Conservation (phyloP, 805 yeast genomes). For the Wickerhamomyces pijperi region DNA sequence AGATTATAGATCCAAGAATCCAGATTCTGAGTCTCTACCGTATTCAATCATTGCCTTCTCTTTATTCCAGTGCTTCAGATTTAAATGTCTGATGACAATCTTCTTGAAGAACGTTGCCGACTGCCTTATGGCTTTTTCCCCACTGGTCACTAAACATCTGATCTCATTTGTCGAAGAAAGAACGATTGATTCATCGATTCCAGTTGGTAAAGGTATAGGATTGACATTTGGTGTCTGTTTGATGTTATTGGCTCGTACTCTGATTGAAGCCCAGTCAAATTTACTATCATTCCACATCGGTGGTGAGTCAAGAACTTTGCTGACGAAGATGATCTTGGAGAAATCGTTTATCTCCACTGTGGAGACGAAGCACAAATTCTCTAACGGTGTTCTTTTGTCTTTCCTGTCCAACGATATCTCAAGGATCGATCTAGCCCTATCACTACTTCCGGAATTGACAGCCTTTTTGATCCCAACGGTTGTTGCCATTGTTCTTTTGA, state of each 20-base stretch:
- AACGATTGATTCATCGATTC: slow-evolving; percentile 24
- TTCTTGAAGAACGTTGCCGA: slow-evolving; percentile 30
- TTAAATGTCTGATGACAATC: slow-evolving; percentile 23
- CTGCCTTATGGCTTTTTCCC: slow-evolving; percentile 34
- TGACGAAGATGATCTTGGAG: slow-evolving; percentile 54
- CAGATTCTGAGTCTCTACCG: slow-evolving; percentile 3
- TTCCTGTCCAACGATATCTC: slow-evolving; percentile 68
- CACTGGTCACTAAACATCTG: slow-evolving; percentile 37
- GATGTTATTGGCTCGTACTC: slow-evolving; percentile 35
- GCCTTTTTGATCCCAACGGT: slow-evolving; percentile 39
- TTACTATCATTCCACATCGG: slow-evolving; percentile 29
- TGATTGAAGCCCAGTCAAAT: slow-evolving; percentile 40
- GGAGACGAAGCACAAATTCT: slow-evolving; percentile 40
- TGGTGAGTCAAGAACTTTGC: slow-evolving; percentile 49
- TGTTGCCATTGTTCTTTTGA: slow-evolving; percentile 44
- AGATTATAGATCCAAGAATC: slow-evolving; percentile 11
- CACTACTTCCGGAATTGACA: slow-evolving; percentile 33
- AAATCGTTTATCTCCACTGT: slow-evolving; percentile 52
- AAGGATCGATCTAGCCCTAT: slow-evolving; percentile 58
- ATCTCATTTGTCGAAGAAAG: slow-evolving; percentile 39
- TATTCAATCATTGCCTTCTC: slow-evolving; percentile 25
- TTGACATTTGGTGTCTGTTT: slow-evolving; percentile 56
- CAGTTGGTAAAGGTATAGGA: slow-evolving; percentile 51
- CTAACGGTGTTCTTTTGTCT: slow-evolving; percentile 59
- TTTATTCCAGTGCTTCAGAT: slow-evolving; percentile 34